Evolutionary conservation across 2,329 filamentous ascomycete genomes (phyloP), one percentile per base, ranked within the genome.

Genomic region (Cladosporium velox): DNA sequence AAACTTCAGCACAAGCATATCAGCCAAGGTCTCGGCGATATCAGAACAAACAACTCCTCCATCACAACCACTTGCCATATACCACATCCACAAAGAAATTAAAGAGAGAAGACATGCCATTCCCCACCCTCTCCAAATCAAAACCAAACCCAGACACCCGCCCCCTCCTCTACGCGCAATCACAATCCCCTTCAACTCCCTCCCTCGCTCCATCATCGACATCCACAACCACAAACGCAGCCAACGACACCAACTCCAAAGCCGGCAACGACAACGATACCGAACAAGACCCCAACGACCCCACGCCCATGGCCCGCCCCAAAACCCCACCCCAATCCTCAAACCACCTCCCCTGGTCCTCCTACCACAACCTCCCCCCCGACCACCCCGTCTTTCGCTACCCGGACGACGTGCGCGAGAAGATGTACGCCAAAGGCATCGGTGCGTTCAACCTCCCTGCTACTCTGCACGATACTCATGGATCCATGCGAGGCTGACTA

Each of bases 351-450:
- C 51, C 62, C 4, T 64, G 62, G 62, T 35, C 62, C 26, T 57
- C 51, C 15, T 64, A 64, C 30, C 54, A 52, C 51, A 18, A 49
- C 21, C 44, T 64, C 26, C 52, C 51, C 5, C 35, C 24, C 14
- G 52, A 64, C 15, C 62, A 64, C 30, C 62, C 52, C 2, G 62
- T 64, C 4, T 64, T 64, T 24, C 28, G 35, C 24, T 58, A 47
- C 18, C 41, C 62, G 10, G 52, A 58, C 10, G 35, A 34, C 15
- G n/a, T 49, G 18, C 24, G 62, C 14, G 52, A 64, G 4, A 49
- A 64, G 24, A 57, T 64, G 51, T 57, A 57, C 11, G 38, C 51
- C 11, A 58, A 58, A 38, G 62, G 62, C n/a, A 26, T 64, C 15
- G 62, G 52, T 64, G 35, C 28, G 35, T 24, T 24, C 24, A 24